Base-by-base conservation (phyloP, 1,284 basidiomycete genomes). In the Ganoderma boninense region DNA sequence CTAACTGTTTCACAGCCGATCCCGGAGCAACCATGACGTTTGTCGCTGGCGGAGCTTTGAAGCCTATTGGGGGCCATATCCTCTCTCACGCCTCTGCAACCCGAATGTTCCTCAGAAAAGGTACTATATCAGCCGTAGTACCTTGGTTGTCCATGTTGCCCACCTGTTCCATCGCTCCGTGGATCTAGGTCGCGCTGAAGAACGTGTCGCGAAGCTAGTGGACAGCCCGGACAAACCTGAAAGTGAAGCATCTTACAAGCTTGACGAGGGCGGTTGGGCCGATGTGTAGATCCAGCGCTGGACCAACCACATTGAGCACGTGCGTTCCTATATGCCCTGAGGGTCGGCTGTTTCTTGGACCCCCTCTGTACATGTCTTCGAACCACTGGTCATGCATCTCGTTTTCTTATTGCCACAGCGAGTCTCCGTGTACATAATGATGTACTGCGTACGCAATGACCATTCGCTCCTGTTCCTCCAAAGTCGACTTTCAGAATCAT, bases 11-110 rank as follows among this genome's bases (percentile, higher is more conserved):
- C 61, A 40, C 69, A 93, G 94, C 96, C 69, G 96, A 97, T 79
- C 96, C 96, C 32, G 96, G 96, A 62, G 96, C 96, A 60, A 95
- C 94, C 0, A 96, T 97, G 87, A 97, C 96, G 71, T 97, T 97
- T 78, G 96, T 97, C 44, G 95, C 95, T 38, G 95, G 95, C 38
- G 92, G 94, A 44, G 93, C 92, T 35, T 86, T 95, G 54, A 96
- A 96, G 80, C 94, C 95, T 16, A 94, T 96, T 56, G 95, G 94
- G 43, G 95, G 95, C 0, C 95, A 96, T 77, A 94, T 96, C 69
- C 83, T 96, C 59, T 95, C 95, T 0, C 95, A 96, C 80, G 94
- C 95, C 14, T 95, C 94, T 8, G 90, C 95, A 7, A 95, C 94
- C 14, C 86, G 95, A 67, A 87, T 96, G 78, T 95, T 92, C 79